phyloP scores from a whole-genome alignment of 768 basidiomycete species.

The Melanogaster broomeanus region DNA sequence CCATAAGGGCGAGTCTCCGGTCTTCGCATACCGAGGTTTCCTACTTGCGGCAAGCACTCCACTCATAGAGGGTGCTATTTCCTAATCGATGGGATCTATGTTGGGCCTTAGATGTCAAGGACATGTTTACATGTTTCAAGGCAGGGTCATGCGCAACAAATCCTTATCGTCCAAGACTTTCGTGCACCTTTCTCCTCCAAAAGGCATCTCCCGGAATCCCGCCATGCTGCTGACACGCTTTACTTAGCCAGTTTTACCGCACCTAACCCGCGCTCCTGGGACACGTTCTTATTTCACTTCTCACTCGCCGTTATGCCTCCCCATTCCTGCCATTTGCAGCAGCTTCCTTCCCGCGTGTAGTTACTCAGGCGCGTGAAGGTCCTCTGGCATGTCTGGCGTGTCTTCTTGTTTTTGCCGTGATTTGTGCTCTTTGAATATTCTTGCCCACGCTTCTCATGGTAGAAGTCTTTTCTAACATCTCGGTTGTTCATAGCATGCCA shows the following conservation, averaged over 20 bases:
- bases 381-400: slow-evolving; percentile 29
- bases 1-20: slow-evolving; percentile 37
- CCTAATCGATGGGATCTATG: slow-evolving; percentile 30
- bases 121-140: slow-evolving; percentile 27
- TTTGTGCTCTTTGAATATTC: slow-evolving; percentile 34
- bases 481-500: slow-evolving; percentile 27
- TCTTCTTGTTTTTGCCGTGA: slow-evolving; percentile 24
- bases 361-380: slow-evolving; percentile 28
- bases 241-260: slow-evolving; percentile 35
- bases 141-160: slow-evolving; percentile 29
- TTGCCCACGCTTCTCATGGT: slow-evolving; percentile 29
- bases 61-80: slow-evolving; percentile 26
- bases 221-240: slow-evolving; percentile 70
- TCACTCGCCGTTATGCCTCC: slow-evolving; percentile 50
- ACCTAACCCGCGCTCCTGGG: slow-evolving; percentile 66
- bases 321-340: slow-evolving; percentile 58
- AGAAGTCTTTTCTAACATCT: slow-evolving; percentile 12
- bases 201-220: slow-evolving; percentile 42
- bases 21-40: slow-evolving; percentile 31
- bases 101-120: slow-evolving; percentile 18
- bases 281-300: slow-evolving; percentile 59
- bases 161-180: slow-evolving; percentile 49
- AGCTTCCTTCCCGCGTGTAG: slow-evolving; percentile 41
- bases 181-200: slow-evolving; percentile 52
- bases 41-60: slow-evolving; percentile 24